phyloP scores from a whole-genome alignment of 2,329 filamentous ascomycete species.

The Bipolaris cookei region DNA sequence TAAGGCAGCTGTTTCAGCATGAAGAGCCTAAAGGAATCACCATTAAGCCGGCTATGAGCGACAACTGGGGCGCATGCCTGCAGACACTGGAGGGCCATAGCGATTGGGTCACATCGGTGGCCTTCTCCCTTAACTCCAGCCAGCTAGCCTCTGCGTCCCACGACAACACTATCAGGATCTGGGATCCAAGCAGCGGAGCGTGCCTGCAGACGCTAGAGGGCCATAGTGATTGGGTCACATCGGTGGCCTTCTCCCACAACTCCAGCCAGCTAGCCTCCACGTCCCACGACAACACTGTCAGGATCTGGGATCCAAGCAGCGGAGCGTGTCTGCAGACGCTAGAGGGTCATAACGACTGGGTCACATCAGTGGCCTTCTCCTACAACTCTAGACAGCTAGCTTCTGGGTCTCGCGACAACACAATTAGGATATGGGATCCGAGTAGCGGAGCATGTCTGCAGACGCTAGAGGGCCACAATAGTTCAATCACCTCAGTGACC shows the following conservation, averaged over 20 bases:
- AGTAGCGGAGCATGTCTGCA: constrained; percentile 19
- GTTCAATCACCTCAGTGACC: not conserved
- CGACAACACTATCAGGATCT: constrained; percentile 8
- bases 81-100: no score
- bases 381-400: no score
- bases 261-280: not conserved
- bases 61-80: constrained; percentile 7
- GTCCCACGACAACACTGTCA: no score
- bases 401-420: no score
- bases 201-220: not conserved
- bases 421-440: no score
- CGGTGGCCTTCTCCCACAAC: not conserved
- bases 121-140: constrained; percentile 17
- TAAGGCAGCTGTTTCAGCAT: not conserved
- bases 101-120: no score
- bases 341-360: not conserved
- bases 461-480: no score
- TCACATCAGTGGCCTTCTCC: not conserved
- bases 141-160: not conserved
- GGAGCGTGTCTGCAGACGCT: not conserved
- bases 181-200: not conserved
- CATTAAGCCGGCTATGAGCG: not conserved
- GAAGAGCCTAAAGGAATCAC: not conserved
- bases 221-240: not conserved
- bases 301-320: not conserved